A percentile compares a stretch with the other conserved stretches of the same genome.
These are phyloP conservation scores for Lagenidium giganteum DNA, from an alignment of 352 stramenopile genomes.

Conservation along the genomic window DNA sequence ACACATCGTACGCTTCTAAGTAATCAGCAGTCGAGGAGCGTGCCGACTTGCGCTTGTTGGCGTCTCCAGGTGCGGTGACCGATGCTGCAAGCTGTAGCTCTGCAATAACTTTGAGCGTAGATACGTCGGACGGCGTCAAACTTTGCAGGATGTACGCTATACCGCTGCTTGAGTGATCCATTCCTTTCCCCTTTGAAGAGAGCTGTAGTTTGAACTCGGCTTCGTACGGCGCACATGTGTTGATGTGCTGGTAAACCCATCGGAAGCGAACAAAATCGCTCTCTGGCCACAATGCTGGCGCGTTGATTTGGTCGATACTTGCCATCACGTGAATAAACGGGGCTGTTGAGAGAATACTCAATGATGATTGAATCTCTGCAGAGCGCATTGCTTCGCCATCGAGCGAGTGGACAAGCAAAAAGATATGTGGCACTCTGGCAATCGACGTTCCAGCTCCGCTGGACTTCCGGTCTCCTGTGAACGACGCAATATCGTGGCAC, in stretches of 20 bases:
- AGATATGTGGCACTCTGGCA: conserved; percentile 16
- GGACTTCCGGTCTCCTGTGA: conserved; percentile 5
- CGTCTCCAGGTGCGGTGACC: no score
- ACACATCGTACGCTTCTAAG: no score
- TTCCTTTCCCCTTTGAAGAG: conserved; percentile 19
- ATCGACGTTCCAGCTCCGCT: conserved; percentile 5
- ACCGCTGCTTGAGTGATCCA: conserved; percentile 27
- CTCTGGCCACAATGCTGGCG: conserved; percentile 46
- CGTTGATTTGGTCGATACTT: conserved; percentile 56
- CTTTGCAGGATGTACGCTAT: conserved; percentile 64
- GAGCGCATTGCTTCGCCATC: conserved; percentile 37
- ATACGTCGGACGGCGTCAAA: conserved; percentile 52
- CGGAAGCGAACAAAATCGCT: conserved; percentile 42
- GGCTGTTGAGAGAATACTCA: conserved; percentile 41
- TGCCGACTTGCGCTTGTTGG: no score
- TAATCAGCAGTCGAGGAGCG: no score
- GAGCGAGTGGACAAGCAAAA: conserved; percentile 51
- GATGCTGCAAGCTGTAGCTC: conserved; percentile 27
- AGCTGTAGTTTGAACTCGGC: conserved; percentile 35
- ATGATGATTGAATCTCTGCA: conserved; percentile 37
- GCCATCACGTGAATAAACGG: conserved; percentile 38
- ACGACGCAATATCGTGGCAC: conserved; percentile 26
- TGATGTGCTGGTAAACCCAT: conserved; percentile 39
- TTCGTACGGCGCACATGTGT: conserved; percentile 40
- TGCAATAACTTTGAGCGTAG: conserved; percentile 36